Evolutionary conservation across 2,329 filamentous ascomycete genomes (phyloP), one percentile per base, ranked within the genome.

Genomic region (Cylindrodendrum hubeiense): DNA sequence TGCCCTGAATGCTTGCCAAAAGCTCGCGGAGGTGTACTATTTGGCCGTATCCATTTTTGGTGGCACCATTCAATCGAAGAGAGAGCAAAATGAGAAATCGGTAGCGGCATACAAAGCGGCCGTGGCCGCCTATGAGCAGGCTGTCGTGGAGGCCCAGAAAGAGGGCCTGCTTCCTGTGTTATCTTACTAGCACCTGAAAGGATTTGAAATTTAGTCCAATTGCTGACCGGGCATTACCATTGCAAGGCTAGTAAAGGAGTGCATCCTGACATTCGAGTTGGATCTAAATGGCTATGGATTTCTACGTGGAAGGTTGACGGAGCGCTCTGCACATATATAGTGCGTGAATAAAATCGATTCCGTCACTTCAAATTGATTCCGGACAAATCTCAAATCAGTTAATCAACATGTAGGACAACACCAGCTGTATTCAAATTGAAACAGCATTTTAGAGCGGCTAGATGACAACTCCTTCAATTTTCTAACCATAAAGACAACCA

Each of bases 1-100:
- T 12, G 67, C 66, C 3, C 43, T 49, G 5, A 47, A 50, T 0
- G 68, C 75, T 2, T 83, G 81, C 71, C 69, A 72, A 13, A 75
- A 67, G 0, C 67, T 83, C 12, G 81, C 81, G 0, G 77, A 82
- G 22, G 79, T 83, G 7, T 83, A 83, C 68, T 81, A 82, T 55
- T 69, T 74, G 12, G 79, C 78, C 19, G 81, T 83, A 5, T 67
- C 75, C 12, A 72, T 71, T 0, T 82, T 81, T 33, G 81, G 81
- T 13, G 78, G 79, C 5, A n/a, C n/a, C n/a, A n/a, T n/a, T n/a
- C n/a, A n/a, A n/a, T n/a, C 74, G 0, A 77, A 76, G 67, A 60
- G 74, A 13, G 75, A 74, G 49, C 81, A 82, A 53, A 76, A 80
- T 54, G 71, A 76, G 54, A 78, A 76, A 65, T 30, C 28, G 10